Evolutionary conservation across 805 yeast species (phyloP).

Genomic region (Maudiozyma turicensis): DNA sequence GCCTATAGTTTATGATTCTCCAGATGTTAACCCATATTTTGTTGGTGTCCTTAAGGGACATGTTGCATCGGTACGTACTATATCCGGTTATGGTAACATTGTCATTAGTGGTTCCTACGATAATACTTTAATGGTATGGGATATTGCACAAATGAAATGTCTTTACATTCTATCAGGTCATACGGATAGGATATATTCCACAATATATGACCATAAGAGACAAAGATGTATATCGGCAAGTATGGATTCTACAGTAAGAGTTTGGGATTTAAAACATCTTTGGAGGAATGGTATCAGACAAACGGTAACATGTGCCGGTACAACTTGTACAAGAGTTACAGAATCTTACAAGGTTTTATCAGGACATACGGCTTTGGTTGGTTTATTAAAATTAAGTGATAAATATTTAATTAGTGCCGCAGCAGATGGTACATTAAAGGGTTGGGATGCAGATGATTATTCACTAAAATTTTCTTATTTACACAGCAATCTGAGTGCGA

Average conservation of each 20-base stretch:
- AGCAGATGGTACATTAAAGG: slow-evolving; percentile 83
- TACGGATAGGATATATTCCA: slow-evolving; percentile 79
- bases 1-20: slow-evolving; percentile 26
- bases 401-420: slow-evolving; percentile 85
- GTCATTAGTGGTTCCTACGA: slow-evolving; percentile 89
- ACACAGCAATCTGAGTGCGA: slow-evolving; percentile 73
- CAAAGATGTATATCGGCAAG: slow-evolving; percentile 84
- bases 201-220: slow-evolving; percentile 66
- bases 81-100: slow-evolving; percentile 75
- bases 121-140: slow-evolving; percentile 87
- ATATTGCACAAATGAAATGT: slow-evolving; percentile 63
- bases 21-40: slow-evolving; percentile 46
- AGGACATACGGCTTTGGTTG: slow-evolving; percentile 88
- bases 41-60: slow-evolving; percentile 67
- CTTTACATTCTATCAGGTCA: slow-evolving; percentile 73
- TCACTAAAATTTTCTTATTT: slow-evolving; percentile 56
- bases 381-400: slow-evolving; percentile 67
- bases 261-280: slow-evolving; percentile 84
- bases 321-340: slow-evolving; percentile 20
- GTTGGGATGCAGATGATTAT: slow-evolving; percentile 84
- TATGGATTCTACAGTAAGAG: slow-evolving; percentile 77
- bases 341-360: slow-evolving; percentile 50
- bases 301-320: slow-evolving; percentile 15
- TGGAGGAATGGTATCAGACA: slow-evolving; percentile 33
- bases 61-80: slow-evolving; percentile 72